Evolutionary conservation across 208 protist genomes (phyloP), one percentile per base, ranked within the genome.

Genomic region (Trypanosoma vivax): DNA sequence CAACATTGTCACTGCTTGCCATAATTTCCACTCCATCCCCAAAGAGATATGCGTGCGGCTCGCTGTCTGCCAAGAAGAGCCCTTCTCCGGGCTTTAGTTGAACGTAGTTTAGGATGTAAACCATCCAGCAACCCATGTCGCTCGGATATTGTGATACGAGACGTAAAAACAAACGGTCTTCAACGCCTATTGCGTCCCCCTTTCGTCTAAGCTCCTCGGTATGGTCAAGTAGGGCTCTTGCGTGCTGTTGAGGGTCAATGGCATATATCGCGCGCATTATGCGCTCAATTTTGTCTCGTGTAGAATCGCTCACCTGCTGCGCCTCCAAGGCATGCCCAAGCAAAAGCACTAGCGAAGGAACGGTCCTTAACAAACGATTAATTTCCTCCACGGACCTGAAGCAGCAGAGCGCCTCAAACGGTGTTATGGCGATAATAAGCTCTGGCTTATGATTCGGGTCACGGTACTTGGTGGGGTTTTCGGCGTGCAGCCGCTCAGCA

Each of bases 361-460:
- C 50, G 33, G 52, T 39, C 14, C 79, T 70, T 11, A 95, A 38
- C 31, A 97, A 89, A 13, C 60, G 24, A 7, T 82, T 55, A 40
- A 98, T 94, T 16, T 95, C 86, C 3, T 49, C 39, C 11, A 96
- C 59, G 5, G 73, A 50, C 28, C 97, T 91, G 74, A 99, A 98
- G 35, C 97, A 95, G 63, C 95, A 98, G 14, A 99, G 80, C 4
- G 90, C 92, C 50, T 97, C 80, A 60, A 97, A 96, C 5, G 72
- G 68, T 21, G 95, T 98, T 16, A 98, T 60, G 4, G 96, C 96
- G 29, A 96, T 76, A 46, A 93, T 85, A 34, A 98, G 82, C 71
- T 99, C 97, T 6, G 98, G 98, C 79, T 99, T 99, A 77, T 99
- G 97, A 76, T 99, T 99, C 42, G 77, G 77, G 73, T 99, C 98